These are phyloP conservation scores for Rhizopogon salebrosus DNA, from an alignment of 768 basidiomycete species.

Conservation along the genomic window DNA sequence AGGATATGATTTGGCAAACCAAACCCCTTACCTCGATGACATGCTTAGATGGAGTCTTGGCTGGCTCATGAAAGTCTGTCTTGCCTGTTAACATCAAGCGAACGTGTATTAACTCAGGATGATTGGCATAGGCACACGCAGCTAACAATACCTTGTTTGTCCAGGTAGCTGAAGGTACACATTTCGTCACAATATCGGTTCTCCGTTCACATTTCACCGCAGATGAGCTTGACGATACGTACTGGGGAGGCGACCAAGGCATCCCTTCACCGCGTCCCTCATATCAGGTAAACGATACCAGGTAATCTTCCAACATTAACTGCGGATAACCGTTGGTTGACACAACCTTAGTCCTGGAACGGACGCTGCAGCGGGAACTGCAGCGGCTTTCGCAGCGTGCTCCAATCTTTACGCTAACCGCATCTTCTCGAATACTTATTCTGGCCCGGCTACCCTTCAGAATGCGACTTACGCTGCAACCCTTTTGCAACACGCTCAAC, in stretches of 20 bases:
- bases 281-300: constrained; percentile 71
- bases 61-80: constrained; percentile 83
- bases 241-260: constrained; percentile 84
- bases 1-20: constrained; percentile 83
- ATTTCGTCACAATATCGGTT: not conserved
- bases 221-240: constrained; percentile 65
- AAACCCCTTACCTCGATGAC: constrained; percentile 87
- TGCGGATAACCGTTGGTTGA: not conserved
- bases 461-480: constrained; percentile 68
- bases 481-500: constrained; percentile 68
- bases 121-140: constrained; percentile 65
- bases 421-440: constrained; percentile 47
- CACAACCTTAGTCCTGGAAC: constrained; percentile 62
- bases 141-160: constrained; percentile 67
- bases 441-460: constrained; percentile 59
- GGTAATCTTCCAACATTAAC: constrained; percentile 21
- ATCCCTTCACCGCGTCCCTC: constrained; percentile 74
- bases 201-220: constrained; percentile 4
- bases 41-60: constrained; percentile 89
- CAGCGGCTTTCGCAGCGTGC: constrained; percentile 86
- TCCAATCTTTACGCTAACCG: constrained; percentile 72
- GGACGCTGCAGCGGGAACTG: constrained; percentile 78
- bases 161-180: constrained; percentile 63
- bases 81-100: not conserved
- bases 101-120: not conserved